Evolutionary conservation across 768 basidiomycete species (phyloP).

Genomic region (Mycena olivaceomarginata): DNA sequence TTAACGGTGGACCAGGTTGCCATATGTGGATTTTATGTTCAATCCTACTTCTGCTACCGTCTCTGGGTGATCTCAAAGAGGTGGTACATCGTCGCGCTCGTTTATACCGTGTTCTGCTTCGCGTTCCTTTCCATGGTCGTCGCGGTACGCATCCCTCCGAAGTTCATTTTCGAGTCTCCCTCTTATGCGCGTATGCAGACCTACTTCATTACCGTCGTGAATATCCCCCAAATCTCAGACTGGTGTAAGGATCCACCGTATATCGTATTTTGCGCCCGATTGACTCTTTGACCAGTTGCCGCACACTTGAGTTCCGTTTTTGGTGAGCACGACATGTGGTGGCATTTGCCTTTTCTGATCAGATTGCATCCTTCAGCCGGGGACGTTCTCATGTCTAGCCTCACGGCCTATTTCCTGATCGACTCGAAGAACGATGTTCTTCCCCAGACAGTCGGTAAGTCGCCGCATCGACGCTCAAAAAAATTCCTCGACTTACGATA

Average conservation of each 20-base stretch:
- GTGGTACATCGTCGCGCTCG: constrained; percentile 47
- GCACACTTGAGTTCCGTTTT: constrained; percentile 53
- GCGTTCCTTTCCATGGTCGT: constrained; percentile 51
- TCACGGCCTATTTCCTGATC: constrained; percentile 53
- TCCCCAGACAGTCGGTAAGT: constrained; percentile 51
- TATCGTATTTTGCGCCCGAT: background rate
- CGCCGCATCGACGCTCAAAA: background rate
- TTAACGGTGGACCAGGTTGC: constrained; percentile 48
- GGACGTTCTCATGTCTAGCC: constrained; percentile 49
- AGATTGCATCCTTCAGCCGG: constrained; percentile 45
- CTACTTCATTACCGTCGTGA: constrained; percentile 48
- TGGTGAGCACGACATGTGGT: constrained; percentile 35
- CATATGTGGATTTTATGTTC: constrained; percentile 55
- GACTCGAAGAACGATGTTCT: constrained; percentile 51
- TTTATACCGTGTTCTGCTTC: constrained; percentile 49
- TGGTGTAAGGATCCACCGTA: constrained; percentile 51
- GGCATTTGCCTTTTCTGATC: background rate
- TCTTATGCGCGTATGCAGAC: constrained; percentile 42
- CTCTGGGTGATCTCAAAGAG: constrained; percentile 53
- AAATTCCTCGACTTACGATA: too few relatives aligned
- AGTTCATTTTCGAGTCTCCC: background rate
- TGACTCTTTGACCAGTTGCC: constrained; percentile 47
- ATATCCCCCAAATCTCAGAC: constrained; percentile 41
- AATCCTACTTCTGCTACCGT: constrained; percentile 55
- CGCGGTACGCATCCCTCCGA: constrained; percentile 47